Percentiles rank a stretch among this genome's conserved stretches.
Evolutionary conservation across 2,329 filamentous ascomycete species (phyloP).

Genomic region (Pseudogymnoascus sp.): DNA sequence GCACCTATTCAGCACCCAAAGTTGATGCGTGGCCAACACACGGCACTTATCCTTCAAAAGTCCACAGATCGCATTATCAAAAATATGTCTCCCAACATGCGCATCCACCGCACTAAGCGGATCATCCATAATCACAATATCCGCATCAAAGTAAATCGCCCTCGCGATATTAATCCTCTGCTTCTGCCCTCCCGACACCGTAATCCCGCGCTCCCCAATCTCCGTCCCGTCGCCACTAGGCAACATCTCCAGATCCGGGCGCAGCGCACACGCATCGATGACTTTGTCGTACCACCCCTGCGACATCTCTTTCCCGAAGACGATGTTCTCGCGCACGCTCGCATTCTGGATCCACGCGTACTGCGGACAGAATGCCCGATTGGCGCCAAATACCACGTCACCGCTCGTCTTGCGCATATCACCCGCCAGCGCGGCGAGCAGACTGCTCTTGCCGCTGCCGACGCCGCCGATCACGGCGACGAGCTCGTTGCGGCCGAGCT

Average conservation of each 20-base stretch:
- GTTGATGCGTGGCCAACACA: conserved; percentile 87
- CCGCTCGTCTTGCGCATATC: conserved; percentile 84
- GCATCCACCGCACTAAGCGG: conserved; percentile 62
- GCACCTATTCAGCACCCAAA: conserved; percentile 84
- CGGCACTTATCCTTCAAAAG: conserved; percentile 82
- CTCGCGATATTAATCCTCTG: conserved; percentile 91
- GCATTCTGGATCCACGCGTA: conserved; percentile 98
- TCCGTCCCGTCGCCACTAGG: conserved; percentile 82
- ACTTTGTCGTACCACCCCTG: conserved; percentile 62
- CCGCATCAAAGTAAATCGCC: conserved; percentile 61
- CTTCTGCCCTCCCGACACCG: conserved; percentile 90
- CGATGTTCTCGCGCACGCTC: conserved; percentile 77
- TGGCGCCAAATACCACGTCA: conserved; percentile 66
- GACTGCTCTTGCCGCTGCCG: conserved; percentile 80
- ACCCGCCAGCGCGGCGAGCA: conserved; percentile 81
- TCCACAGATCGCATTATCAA: conserved; percentile 89
- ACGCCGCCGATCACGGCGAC: conserved; percentile 84
- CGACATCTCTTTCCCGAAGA: conserved; percentile 76
- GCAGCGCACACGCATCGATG: conserved; percentile 66
- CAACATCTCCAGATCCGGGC: conserved; percentile 85
- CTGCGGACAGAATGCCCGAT: conserved; percentile 85
- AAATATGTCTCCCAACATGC: conserved; percentile 67
- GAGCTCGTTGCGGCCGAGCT: conserved; percentile 65
- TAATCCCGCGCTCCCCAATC: conserved; percentile 92
- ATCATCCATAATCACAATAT: conserved; percentile 62